A percentile compares a stretch with the other conserved stretches of the same genome.
Conservation (phyloP, 352 stramenopile species). For the Pythium dissimile region DNA sequence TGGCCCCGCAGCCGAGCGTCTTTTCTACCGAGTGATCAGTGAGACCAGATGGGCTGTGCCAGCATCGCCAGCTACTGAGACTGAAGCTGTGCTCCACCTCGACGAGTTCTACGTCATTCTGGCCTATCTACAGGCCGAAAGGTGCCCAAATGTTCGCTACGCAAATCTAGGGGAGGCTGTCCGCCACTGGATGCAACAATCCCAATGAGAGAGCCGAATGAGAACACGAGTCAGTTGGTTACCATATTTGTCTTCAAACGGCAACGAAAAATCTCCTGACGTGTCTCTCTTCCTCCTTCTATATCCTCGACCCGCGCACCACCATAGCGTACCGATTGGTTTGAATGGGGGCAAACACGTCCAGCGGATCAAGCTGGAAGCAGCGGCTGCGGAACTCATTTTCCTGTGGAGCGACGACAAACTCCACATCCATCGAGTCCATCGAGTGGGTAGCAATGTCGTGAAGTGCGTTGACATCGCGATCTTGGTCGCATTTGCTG, state of each 20-base stretch:
- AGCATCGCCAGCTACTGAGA: background rate
- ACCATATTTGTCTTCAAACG: too few species aligned
- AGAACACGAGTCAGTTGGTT: too few species aligned
- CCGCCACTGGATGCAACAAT: constrained; percentile 72
- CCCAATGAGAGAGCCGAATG: background rate
- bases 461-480: constrained; percentile 45
- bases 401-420: constrained; percentile 28
- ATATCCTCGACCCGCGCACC: constrained; percentile 30
- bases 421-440: constrained; percentile 14
- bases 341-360: constrained; percentile 37
- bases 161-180: constrained; percentile 53
- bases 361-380: constrained; percentile 42
- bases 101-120: constrained; percentile 77
- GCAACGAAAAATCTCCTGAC: too few species aligned
- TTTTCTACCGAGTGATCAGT: constrained; percentile 47
- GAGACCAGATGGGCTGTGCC: constrained; percentile 19
- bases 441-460: too few species aligned
- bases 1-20: constrained; percentile 17
- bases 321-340: constrained; percentile 57
- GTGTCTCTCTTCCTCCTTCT: too few species aligned
- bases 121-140: constrained; percentile 47
- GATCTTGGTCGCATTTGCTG: constrained; percentile 53
- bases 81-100: constrained; percentile 19
- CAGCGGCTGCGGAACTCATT: constrained; percentile 70
- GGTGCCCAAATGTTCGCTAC: constrained; percentile 30